Conservation (phyloP, 1,139 yeast species). For the Groenewaldozyma auringiensis region DNA sequence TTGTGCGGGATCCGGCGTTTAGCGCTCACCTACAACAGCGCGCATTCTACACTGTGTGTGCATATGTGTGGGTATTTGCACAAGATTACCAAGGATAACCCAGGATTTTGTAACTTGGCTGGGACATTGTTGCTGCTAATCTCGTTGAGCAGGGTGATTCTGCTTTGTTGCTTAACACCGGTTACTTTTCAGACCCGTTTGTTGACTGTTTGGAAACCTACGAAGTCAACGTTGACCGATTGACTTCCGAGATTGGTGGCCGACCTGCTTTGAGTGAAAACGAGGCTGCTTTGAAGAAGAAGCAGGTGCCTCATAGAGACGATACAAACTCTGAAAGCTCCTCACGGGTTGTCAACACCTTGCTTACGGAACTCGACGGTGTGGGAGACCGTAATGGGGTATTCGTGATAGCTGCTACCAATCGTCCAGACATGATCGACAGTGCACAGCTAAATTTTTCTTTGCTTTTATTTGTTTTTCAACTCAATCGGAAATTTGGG, state of each 20-base stretch:
- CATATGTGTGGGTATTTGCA: too few species aligned
- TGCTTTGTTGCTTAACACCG: conserved; percentile 82
- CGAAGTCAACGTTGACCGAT: conserved; percentile 60
- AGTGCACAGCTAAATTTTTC: conserved; percentile 97
- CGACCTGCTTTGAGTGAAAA: conserved; percentile 53
- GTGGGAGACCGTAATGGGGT: conserved; percentile 87
- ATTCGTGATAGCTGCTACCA: conserved; percentile 93
- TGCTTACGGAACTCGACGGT: conserved; percentile 91
- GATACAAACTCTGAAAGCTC: conserved; percentile 78
- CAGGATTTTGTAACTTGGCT: conserved; percentile 83
- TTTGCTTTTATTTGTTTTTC: too few species aligned
- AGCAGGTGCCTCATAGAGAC: conserved; percentile 83
- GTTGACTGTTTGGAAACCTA: conserved; percentile 71
- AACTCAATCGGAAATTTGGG: too few species aligned
- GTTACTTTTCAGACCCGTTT: conserved; percentile 82
- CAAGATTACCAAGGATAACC: conserved; percentile 58
- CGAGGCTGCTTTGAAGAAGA: conserved; percentile 45
- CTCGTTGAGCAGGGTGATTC: conserved; percentile 52
- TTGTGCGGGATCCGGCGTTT: too few species aligned
- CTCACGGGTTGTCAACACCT: conserved; percentile 88
- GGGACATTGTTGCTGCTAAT: conserved; percentile 86
- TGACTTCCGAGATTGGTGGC: conserved; percentile 62
- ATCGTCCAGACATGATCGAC: conserved; percentile 96
- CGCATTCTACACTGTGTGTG: too few species aligned
- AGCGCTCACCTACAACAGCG: too few species aligned